Evolutionary conservation across 2,329 filamentous ascomycete genomes (phyloP).

Genomic region (Calonectria pseudoreteaudii): DNA sequence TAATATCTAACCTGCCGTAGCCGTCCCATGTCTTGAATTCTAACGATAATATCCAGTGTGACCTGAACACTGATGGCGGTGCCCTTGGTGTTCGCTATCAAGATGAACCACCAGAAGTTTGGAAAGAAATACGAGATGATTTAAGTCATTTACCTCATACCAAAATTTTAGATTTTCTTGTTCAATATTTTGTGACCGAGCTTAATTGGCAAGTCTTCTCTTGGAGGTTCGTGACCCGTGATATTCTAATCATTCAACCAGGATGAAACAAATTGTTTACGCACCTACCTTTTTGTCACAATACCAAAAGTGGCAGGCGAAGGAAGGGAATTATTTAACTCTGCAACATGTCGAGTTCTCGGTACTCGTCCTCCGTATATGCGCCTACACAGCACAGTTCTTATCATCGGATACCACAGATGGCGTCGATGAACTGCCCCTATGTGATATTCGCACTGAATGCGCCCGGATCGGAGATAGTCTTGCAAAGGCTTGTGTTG

Average conservation of each 20-base stretch:
- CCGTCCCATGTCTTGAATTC: background rate
- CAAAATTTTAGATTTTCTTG: background rate
- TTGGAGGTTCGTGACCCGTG: background rate
- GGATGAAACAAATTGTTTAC: background rate
- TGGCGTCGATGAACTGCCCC: background rate
- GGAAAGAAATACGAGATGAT: background rate
- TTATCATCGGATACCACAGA: background rate
- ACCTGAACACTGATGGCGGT: background rate
- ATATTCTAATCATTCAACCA: background rate
- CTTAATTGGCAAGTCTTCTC: background rate
- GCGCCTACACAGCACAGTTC: background rate
- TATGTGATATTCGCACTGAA: background rate
- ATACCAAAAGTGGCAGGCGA: background rate
- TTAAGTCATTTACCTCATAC: background rate
- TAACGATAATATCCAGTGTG: background rate
- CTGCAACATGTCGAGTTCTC: background rate
- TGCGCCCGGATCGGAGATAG: background rate
- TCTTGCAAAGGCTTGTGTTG: background rate
- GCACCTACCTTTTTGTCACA: background rate
- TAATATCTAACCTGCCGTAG: background rate
- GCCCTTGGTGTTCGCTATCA: too few relatives aligned
- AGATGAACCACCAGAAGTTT: background rate
- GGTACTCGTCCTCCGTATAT: background rate
- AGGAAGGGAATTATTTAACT: background rate
- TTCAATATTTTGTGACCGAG: background rate